phyloP scores from a whole-genome alignment of 1,284 basidiomycete genomes.

The Grifola frondosa region DNA sequence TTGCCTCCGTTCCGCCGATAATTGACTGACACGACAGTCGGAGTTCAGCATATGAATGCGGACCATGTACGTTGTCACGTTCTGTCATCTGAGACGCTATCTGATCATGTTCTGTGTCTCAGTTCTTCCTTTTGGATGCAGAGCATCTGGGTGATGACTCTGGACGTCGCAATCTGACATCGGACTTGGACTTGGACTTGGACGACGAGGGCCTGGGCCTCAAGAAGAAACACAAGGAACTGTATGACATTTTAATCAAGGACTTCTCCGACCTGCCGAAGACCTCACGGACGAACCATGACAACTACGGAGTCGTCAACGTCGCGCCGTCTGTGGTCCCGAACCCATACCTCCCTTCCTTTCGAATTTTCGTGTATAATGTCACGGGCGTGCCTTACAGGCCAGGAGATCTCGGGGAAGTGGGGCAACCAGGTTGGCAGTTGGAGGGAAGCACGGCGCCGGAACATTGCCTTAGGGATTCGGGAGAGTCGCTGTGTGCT shows the following conservation, averaged over 20 bases:
- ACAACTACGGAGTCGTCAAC: slow-evolving; percentile 75
- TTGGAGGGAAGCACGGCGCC: slow-evolving; percentile 27
- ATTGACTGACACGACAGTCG: slow-evolving; percentile 9
- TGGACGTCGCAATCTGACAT: slow-evolving; percentile 9
- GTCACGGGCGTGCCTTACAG: slow-evolving; percentile 44
- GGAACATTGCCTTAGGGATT: slow-evolving; percentile 48
- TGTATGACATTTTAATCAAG: slow-evolving; percentile 52
- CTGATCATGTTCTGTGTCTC: slow-evolving; percentile 2
- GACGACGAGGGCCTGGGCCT: slow-evolving; percentile 20
- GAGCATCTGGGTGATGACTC: slow-evolving; percentile 41
- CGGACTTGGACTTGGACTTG: slow-evolving; percentile 11
- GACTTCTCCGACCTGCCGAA: slow-evolving; percentile 61
- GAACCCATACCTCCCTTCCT: slow-evolving; percentile 82
- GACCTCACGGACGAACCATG: slow-evolving; percentile 52
- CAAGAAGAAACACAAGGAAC: slow-evolving; percentile 35
- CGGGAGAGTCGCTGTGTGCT: slow-evolving; percentile 40
- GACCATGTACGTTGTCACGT: slow-evolving; percentile 56
- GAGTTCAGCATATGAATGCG: slow-evolving; percentile 68
- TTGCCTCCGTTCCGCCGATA: slow-evolving; percentile 3
- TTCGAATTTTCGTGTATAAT: slow-evolving; percentile 84
- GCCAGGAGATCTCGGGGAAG: slow-evolving; percentile 22
- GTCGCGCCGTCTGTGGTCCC: slow-evolving; percentile 83
- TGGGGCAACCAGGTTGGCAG: slow-evolving; percentile 19
- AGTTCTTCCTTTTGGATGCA: slow-evolving; percentile 68
- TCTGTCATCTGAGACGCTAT: slow-evolving; percentile 2